These are phyloP conservation scores for Acanthamoeba triangularis DNA, from an alignment of 208 protist genomes.

Conservation along the genomic window DNA sequence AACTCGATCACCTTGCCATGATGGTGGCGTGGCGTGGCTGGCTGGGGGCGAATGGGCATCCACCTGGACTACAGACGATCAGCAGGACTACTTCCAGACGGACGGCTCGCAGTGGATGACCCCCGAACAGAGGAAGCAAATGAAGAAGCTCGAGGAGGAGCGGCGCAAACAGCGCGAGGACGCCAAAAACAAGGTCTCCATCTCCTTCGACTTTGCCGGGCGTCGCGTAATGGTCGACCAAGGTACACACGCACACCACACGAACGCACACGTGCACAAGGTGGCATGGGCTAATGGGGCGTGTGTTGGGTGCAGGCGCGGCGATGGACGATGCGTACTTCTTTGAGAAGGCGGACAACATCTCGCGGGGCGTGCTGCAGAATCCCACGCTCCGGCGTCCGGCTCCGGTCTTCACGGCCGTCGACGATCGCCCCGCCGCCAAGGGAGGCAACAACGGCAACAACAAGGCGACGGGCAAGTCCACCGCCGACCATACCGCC, in stretches of 20 bases:
- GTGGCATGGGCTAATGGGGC: background rate
- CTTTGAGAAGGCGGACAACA: constrained; percentile 50
- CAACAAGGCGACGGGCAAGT: background rate
- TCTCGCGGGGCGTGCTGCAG: constrained; percentile 20
- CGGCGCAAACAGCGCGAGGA: constrained; percentile 1
- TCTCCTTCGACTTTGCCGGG: constrained; percentile 70
- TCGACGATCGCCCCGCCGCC: background rate
- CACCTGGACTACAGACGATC: background rate
- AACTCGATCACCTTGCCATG: too few species aligned
- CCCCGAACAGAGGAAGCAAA: constrained; percentile 55
- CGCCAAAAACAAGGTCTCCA: constrained; percentile 28
- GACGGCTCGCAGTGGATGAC: constrained; percentile 68
- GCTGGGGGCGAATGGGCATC: too few species aligned
- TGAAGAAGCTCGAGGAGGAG: constrained; percentile 72
- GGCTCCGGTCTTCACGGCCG: constrained; percentile 4
- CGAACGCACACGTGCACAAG: background rate
- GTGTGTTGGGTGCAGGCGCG: background rate
- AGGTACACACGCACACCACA: background rate
- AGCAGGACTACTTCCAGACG: constrained; percentile 69
- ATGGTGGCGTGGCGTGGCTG: too few species aligned
- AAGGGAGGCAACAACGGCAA: background rate
- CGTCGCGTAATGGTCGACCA: constrained; percentile 42
- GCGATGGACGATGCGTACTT: background rate
- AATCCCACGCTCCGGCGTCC: constrained; percentile 23
- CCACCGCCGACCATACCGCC: background rate